Evolutionary conservation across 2,329 filamentous ascomycete species (phyloP), one percentile per base, ranked within the genome.

Genomic region (Karstenula rhodostoma): DNA sequence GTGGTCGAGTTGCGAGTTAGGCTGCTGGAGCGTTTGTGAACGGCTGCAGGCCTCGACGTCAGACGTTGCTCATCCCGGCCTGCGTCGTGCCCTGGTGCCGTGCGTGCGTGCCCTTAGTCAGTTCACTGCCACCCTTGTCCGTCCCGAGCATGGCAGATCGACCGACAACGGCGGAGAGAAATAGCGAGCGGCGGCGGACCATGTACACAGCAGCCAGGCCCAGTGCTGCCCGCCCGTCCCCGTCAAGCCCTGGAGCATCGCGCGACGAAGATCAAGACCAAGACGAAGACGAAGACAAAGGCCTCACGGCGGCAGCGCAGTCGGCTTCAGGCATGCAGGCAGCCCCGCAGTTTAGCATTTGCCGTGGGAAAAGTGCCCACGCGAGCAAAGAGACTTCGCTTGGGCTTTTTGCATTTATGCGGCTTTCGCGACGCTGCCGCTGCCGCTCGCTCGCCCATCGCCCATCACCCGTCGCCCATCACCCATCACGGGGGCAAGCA

Each of bases 21-120:
- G 73, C 75, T 77, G 75, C 75, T 73, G 57, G 69, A 67, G 72
- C 71, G 70, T 74, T 33, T 72, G 67, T 57, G 65, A 63, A 64
- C 58, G 63, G 67, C 68, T 71, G 70, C 67, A 69, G 61, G 67
- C 73, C 69, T 72, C 64, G 60, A 59, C 32, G 46, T 58, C 59
- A 62, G 56, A 58, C 56, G 51, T 42, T 56, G 42, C 59, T 35
- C 48, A 48, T 52, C 27, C 46, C 44, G 33, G 22, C 7, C 22
- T 52, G 49, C 55, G 35, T 46, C 51, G 47, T 48, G 50, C 47
- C 47, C 27, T 22, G 13, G 40, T 58, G 56, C 46, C 47, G 49
- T 35, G n/a, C n/a, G n/a, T n/a, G n/a, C n/a, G n/a, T n/a, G 10
- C 53, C 57, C 47, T 62, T 53, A 62, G 42, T 62, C 57, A 53